These are phyloP conservation scores for Letharia lupina DNA, from an alignment of 495 filamentous ascomycete species.

Conservation along the genomic window DNA sequence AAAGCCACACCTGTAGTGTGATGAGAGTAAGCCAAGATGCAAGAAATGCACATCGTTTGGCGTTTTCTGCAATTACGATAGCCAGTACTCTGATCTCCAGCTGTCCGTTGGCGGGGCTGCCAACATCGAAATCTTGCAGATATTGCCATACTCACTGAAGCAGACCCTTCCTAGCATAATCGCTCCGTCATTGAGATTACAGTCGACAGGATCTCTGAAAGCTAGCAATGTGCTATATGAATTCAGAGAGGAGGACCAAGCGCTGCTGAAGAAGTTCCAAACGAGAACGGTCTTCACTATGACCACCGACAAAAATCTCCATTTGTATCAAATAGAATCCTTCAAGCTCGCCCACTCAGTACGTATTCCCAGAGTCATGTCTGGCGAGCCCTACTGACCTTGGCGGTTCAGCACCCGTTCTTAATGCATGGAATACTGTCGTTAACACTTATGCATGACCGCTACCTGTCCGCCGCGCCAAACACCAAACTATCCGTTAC, in stretches of 20 bases:
- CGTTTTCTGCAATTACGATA: conserved; percentile 38
- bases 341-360: conserved; percentile 34
- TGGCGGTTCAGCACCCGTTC: conserved; percentile 33
- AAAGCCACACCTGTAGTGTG: conserved; percentile 31
- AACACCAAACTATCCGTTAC: conserved; percentile 28
- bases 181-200: background rate
- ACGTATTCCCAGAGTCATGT: conserved; percentile 18
- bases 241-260: conserved; percentile 33
- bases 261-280: conserved; percentile 35
- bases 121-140: conserved; percentile 25
- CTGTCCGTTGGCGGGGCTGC: conserved; percentile 29
- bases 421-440: conserved; percentile 43
- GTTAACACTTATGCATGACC: conserved; percentile 38
- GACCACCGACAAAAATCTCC: conserved; percentile 31
- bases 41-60: conserved; percentile 38
- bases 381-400: conserved; percentile 22
- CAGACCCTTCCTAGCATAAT: conserved; percentile 6
- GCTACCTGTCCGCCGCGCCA: conserved; percentile 31
- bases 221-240: conserved; percentile 20
- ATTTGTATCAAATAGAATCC: conserved; percentile 34
- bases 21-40: conserved; percentile 39
- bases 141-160: background rate
- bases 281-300: conserved; percentile 32
- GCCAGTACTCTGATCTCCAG: conserved; percentile 35
- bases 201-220: background rate